Evolutionary conservation across 345 rosid species (phyloP), one percentile per base, ranked within the genome.

Genomic region (Arabidopsis arenosa): DNA sequence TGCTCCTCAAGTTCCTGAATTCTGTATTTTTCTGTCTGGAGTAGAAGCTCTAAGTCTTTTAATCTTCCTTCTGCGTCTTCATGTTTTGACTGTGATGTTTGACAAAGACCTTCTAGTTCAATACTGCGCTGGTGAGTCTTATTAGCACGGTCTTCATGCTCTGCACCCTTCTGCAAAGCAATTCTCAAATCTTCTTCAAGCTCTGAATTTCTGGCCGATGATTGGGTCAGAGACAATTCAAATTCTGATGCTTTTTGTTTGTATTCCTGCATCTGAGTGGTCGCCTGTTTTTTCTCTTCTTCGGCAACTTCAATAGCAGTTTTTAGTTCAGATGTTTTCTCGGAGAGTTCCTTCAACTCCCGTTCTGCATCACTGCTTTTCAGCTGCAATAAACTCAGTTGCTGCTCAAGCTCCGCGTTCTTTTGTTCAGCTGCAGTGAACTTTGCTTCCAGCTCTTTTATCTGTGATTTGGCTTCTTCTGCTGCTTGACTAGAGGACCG

Each of bases 1-100:
- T 90, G 96, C 77, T 91, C 97, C 78, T 90, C 97, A 67, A 91
- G 97, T 76, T 96, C 98, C 80, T 90, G 95, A 73, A 88, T 96
- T 81, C 92, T 87, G 78, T 82, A 83, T 63, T 91, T 93, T 79
- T 89, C 95, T n/a, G 99, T 84, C 83, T 90, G 92, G 18, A 93
- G 98, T 53, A 96, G 79, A 90, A 96, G 80, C 75, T 88, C 97
- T 77, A 96, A 75, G 79, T 96, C 98, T 62, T 75, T 85, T 18
- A 79, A 85, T 84, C 77, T 93, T 77, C 90, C 90, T 15, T 84
- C 86, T 33, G 97, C 80, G 49, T 84, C 95, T 79, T 88, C 93
- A 64, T 80, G 83, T 73, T 88, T 90, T 77, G 96, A 85, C 79
- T 85, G 82, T 52, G 93, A 85, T 35, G 80, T 72, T 77, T 90